These are phyloP conservation scores for Fraxinus angustifolia DNA, from an alignment of 305 asterid genomes.

Conservation along the genomic window DNA sequence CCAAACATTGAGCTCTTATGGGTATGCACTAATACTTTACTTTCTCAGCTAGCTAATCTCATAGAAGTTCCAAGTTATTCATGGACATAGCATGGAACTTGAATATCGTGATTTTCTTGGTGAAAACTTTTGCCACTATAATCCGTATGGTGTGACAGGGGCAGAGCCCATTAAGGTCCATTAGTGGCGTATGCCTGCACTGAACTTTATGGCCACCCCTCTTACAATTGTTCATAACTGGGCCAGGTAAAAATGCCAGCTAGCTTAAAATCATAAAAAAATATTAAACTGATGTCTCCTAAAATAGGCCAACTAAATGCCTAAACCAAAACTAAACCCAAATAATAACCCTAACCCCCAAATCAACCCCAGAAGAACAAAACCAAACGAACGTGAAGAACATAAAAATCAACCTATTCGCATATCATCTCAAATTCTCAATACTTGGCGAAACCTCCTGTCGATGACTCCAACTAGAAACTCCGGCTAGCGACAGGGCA, in stretches of 20 bases:
- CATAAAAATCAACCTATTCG: not conserved
- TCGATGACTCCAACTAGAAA: not conserved
- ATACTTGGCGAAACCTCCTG: not conserved
- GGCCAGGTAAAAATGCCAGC: not conserved
- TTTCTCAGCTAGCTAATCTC: not conserved
- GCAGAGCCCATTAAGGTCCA: not conserved
- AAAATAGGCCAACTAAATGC: not conserved
- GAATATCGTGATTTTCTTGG: not conserved
- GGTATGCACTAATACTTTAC: not conserved
- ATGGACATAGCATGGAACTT: not conserved
- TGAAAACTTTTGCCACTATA: not conserved
- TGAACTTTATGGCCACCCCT: not conserved
- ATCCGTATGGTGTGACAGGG: not conserved
- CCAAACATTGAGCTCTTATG: not conserved
- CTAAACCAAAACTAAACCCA: not conserved
- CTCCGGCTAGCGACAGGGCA: not conserved
- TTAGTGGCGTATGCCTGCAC: not conserved
- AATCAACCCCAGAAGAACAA: not conserved
- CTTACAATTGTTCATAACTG: not conserved
- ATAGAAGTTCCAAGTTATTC: not conserved
- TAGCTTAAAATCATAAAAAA: not conserved
- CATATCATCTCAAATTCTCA: not conserved
- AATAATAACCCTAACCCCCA: not conserved
- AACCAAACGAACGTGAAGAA: not conserved
- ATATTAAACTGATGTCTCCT: not conserved